These are phyloP conservation scores for Wickerhamomyces alni DNA, from an alignment of 805 yeast genomes.

Conservation along the genomic window DNA sequence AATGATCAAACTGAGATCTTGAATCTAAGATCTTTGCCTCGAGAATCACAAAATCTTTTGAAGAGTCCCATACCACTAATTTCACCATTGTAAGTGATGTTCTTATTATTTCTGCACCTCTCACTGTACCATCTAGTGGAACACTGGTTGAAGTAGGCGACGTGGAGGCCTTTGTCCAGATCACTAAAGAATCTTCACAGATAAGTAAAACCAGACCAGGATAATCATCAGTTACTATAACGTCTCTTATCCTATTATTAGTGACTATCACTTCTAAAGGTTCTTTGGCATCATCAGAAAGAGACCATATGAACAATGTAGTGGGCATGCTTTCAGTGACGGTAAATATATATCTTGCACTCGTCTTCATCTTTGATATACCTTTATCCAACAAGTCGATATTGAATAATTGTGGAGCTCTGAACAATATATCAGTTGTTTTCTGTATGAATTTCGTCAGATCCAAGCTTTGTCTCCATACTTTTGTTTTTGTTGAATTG, in stretches of 20 bases:
- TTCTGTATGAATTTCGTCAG: constrained; percentile 4
- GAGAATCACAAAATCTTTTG: constrained; percentile 1
- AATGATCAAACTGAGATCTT: constrained; percentile 4
- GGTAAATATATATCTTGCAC: not conserved
- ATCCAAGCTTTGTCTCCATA: constrained; percentile 11
- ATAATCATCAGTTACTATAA: not conserved
- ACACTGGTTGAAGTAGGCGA: not conserved
- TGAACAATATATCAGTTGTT: not conserved
- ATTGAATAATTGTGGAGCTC: constrained; percentile 5
- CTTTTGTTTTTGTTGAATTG: not conserved
- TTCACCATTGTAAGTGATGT: not conserved
- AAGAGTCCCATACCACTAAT: constrained; percentile 3
- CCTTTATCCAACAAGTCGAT: constrained; percentile 5
- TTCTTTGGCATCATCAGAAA: not conserved
- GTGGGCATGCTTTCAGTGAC: constrained; percentile 11
- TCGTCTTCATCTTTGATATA: not conserved
- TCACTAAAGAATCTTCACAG: constrained; percentile 7
- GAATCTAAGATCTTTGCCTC: not conserved
- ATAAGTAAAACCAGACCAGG: constrained; percentile 2
- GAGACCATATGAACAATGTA: constrained; percentile 12
- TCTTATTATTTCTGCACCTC: constrained; percentile 5
- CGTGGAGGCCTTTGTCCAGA: constrained; percentile 2
- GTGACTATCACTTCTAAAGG: constrained; percentile 8
- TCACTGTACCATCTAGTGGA: not conserved
- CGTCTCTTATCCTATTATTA: constrained; percentile 6